Base-by-base conservation (phyloP, 352 stramenopile genomes). In the Pseudoperonospora humuli region DNA sequence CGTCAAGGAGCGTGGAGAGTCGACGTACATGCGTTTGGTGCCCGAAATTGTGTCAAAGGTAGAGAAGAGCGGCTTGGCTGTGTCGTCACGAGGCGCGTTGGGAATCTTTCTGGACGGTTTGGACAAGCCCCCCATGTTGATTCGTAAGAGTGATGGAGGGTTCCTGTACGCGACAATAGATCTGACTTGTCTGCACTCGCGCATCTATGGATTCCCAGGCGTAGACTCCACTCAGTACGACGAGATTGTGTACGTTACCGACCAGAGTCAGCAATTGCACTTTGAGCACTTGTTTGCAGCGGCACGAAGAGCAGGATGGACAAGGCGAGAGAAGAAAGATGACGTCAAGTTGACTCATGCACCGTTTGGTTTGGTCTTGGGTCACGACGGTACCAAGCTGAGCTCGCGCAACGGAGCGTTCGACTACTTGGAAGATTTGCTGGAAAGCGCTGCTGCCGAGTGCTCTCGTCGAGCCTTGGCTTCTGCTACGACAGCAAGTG, bases 161-260 rank as follows among this genome's bases (percentile, higher is more conserved):
- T 92, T 76, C 45, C 26, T 92, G 36, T 92, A 92, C 45, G 77
- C 81, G 13, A 90, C 75, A 14, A 68, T 84, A 28, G 81, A 93
- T 42, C 47, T 90, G 5, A 61, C 77, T 19, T 84, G 75, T 25
- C 47, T 93, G 14, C 55, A 84, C 43, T 87, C 71, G 9, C 77
- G 80, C 18, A 83, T 93, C 39, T 68, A 81, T 35, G 76, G 76
- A 9, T 78, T 85, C 34, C 61, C 70, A 1, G 74, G 70, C 10
- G 61, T 90, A 6, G 80, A 90, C 24, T 37, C 63, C 1, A 84
- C 61, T 9, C 39, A 56, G 24, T 88, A 93, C 61, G 77, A 93
- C 39, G 67, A 88, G 54, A 63, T 88, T 25, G 54, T 93, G 14
- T 90, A 93, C 49, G 68, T 90, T 33, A 93, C 80, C 0, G 80